phyloP scores from a whole-genome alignment of 176 grass and related monocot species.

The Pontederia crassipes region DNA sequence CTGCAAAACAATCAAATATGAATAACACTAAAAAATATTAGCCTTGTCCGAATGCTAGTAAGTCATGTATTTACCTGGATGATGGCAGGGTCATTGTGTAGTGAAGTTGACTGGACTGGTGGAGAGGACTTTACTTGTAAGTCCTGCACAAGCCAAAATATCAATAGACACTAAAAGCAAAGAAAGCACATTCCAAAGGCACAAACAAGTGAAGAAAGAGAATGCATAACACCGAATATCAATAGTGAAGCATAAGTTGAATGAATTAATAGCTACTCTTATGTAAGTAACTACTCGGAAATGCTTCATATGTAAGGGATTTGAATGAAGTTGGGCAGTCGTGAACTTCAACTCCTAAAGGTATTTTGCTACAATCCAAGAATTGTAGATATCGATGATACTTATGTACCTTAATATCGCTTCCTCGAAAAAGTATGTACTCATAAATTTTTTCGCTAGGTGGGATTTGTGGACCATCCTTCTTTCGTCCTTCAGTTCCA shows the following conservation, averaged over 20 bases:
- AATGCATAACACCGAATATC: too few species aligned
- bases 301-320: too few species aligned
- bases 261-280: too few species aligned
- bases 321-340: too few species aligned
- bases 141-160: too few species aligned
- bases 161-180: slow-evolving; percentile 5
- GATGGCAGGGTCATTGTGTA: slow-evolving; percentile 79
- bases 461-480: slow-evolving; percentile 62
- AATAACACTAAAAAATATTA: slow-evolving; percentile 14
- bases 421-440: slow-evolving; percentile 78
- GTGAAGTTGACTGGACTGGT: slow-evolving; percentile 40
- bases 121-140: slow-evolving; percentile 88
- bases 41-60: not conserved
- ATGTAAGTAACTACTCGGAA: too few species aligned
- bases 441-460: slow-evolving; percentile 65
- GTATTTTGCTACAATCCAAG: too few species aligned
- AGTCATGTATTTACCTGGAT: slow-evolving; percentile 43
- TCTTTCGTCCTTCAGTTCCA: slow-evolving; percentile 84
- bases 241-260: too few species aligned
- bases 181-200: too few species aligned
- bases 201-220: too few species aligned
- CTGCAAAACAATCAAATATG: slow-evolving; percentile 30
- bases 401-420: slow-evolving; percentile 64
- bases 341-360: too few species aligned
- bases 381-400: not conserved